Evolutionary conservation across 129 eudicot genomes (phyloP).

Genomic region (Lactuca saligna): DNA sequence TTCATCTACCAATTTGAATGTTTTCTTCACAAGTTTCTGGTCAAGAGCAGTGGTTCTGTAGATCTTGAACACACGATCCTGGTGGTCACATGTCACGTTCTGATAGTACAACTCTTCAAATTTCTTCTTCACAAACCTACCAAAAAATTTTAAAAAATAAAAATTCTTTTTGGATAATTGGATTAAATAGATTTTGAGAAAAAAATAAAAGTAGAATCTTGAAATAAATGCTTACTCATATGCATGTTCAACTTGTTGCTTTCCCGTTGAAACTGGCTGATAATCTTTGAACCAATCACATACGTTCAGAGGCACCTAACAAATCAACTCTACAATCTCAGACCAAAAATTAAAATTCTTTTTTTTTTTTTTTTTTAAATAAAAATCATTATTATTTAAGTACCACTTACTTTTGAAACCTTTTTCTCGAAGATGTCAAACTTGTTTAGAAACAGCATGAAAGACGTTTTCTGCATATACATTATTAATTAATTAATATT

Average conservation of each 20-base stretch:
- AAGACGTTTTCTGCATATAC: slow-evolving; percentile 88
- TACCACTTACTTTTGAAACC: slow-evolving; percentile 69
- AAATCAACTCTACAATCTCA: slow-evolving; percentile 17
- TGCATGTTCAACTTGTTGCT: slow-evolving; percentile 94
- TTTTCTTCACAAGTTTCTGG: slow-evolving; percentile 96
- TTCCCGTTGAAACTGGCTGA: slow-evolving; percentile 85
- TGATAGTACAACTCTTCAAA: slow-evolving; percentile 94
- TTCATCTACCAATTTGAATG: slow-evolving; percentile 93
- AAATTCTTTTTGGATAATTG: no score
- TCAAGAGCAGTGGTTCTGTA: slow-evolving; percentile 96
- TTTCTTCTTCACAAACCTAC: slow-evolving; percentile 95
- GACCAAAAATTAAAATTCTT: slow-evolving; percentile 6
- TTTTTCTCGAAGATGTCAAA: slow-evolving; percentile 96
- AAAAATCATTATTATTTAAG: no score
- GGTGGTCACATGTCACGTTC: slow-evolving; percentile 78
- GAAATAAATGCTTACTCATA: slow-evolving; percentile 66
- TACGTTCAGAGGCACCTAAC: slow-evolving; percentile 75
- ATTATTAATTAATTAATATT: neutral
- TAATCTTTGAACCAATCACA: slow-evolving; percentile 96
- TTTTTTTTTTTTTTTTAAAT: no score
- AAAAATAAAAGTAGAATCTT: neutral
- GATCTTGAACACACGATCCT: slow-evolving; percentile 93
- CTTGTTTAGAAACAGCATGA: slow-evolving; percentile 96
- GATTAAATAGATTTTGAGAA: no score
- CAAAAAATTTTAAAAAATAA: neutral